Evolutionary conservation across 31 red algal genomes (phyloP).

Genomic region (Bonnemaisonia californica): DNA sequence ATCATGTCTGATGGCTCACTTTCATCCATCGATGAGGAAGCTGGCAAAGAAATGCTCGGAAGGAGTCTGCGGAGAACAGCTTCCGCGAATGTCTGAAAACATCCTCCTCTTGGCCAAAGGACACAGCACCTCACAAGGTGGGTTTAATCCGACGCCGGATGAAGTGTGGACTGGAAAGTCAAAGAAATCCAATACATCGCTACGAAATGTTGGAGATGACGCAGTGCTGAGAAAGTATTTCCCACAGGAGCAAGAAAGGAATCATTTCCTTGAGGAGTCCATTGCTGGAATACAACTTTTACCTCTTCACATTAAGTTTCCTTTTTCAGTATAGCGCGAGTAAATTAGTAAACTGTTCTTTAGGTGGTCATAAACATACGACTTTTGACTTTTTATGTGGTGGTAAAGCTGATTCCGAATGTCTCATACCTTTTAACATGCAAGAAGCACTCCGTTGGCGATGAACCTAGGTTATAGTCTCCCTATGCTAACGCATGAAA

Average conservation of each 20-base stretch:
- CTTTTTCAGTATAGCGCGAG: too few species aligned
- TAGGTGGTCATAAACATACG: too few species aligned
- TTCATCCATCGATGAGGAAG: slow-evolving; percentile 45
- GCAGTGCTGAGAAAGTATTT: background rate
- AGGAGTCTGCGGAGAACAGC: slow-evolving; percentile 43
- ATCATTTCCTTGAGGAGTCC: background rate
- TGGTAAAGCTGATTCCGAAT: too few species aligned
- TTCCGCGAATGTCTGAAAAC: slow-evolving; percentile 32
- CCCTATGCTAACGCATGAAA: too few species aligned
- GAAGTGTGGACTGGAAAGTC: background rate
- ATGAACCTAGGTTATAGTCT: too few species aligned
- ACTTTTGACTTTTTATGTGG: too few species aligned
- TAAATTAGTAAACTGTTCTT: too few species aligned
- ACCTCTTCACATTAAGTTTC: too few species aligned
- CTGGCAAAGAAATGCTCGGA: slow-evolving; percentile 39
- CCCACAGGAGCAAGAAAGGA: background rate
- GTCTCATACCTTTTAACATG: too few species aligned
- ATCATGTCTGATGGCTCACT: slow-evolving; percentile 28
- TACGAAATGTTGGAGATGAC: background rate
- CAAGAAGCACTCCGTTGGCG: too few species aligned
- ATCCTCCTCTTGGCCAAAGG: slow-evolving; percentile 39
- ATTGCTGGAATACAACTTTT: background rate
- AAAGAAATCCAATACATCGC: background rate
- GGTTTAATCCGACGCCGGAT: slow-evolving; percentile 56
- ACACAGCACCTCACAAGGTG: slow-evolving; percentile 29